These are phyloP conservation scores for Diplodia intermedia DNA, from an alignment of 2,329 filamentous ascomycete genomes.

Conservation along the genomic window DNA sequence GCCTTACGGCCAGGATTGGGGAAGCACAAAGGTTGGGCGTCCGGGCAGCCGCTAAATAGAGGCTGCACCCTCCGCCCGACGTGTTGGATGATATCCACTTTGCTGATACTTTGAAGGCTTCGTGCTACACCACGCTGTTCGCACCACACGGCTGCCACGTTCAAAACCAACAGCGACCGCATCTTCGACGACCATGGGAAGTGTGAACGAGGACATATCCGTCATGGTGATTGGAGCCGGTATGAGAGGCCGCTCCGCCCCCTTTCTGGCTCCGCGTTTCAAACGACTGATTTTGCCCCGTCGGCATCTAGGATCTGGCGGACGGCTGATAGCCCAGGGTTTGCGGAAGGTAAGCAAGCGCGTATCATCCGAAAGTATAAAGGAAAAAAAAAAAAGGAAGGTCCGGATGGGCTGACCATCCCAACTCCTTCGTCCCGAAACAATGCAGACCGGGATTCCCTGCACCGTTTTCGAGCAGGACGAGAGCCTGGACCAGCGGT, in stretches of 20 bases:
- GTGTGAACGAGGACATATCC: slow-evolving; percentile 23
- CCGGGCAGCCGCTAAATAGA: not conserved
- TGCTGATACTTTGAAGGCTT: too few relatives aligned
- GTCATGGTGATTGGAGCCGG: slow-evolving; percentile 33
- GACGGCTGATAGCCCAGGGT: slow-evolving; percentile 52
- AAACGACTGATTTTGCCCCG: slow-evolving; percentile 7
- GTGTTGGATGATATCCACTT: not conserved
- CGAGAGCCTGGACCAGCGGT: slow-evolving; percentile 47
- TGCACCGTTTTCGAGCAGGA: slow-evolving; percentile 66
- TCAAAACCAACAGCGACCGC: too few relatives aligned
- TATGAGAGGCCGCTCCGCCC: not conserved
- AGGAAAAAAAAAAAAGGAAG: not conserved
- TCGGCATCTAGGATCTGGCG: slow-evolving; percentile 47
- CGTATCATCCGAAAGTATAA: not conserved
- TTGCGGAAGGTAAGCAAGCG: slow-evolving; percentile 46
- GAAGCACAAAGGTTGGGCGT: not conserved
- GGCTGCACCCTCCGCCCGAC: not conserved
- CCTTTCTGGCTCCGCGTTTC: slow-evolving; percentile 42
- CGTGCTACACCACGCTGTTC: not conserved
- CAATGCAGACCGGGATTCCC: slow-evolving; percentile 41
- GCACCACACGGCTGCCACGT: too few relatives aligned
- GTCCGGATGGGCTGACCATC: too few relatives aligned
- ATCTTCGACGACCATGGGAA: slow-evolving; percentile 5
- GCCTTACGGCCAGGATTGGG: not conserved
- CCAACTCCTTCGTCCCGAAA: not conserved